Evolutionary conservation across 495 filamentous ascomycete genomes (phyloP).

Genomic region (Penicillium bialowiezense): DNA sequence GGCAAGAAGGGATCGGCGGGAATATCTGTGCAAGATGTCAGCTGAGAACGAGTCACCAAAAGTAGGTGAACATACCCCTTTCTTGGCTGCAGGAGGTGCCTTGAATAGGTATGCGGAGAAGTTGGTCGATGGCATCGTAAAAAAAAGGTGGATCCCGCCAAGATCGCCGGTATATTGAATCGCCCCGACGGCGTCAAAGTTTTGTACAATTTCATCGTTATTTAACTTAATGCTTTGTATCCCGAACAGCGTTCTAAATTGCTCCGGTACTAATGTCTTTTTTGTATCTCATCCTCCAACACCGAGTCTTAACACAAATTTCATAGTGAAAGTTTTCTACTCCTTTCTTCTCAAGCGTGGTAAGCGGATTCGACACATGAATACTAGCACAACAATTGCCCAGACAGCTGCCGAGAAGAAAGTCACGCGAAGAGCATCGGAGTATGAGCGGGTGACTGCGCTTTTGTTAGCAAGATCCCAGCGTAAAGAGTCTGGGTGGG

Average conservation of each 20-base stretch:
- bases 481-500: neutral
- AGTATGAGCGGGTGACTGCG: constrained; percentile 57
- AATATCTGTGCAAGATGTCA: constrained; percentile 1
- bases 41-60: neutral
- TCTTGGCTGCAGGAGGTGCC: neutral
- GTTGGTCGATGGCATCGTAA: neutral
- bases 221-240: too few species aligned
- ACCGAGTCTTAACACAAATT: too few species aligned
- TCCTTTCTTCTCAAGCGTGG: constrained; percentile 50
- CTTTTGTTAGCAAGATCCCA: constrained; percentile 19
- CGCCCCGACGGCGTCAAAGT: neutral
- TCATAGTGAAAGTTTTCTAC: neutral
- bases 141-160: constrained; percentile 3
- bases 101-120: neutral
- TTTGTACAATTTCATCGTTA: too few species aligned
- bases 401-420: constrained; percentile 52
- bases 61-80: neutral
- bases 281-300: too few species aligned
- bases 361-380: constrained; percentile 51
- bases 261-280: too few species aligned
- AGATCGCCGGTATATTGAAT: constrained; percentile 1
- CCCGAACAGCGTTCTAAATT: neutral
- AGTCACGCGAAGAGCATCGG: constrained; percentile 51
- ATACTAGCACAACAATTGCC: constrained; percentile 44
- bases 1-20: constrained; percentile 1